Percentiles rank a stretch among this genome's conserved stretches.
These are phyloP conservation scores for Suhomyces taliae DNA, from an alignment of 1,139 yeast species.

Conservation along the genomic window DNA sequence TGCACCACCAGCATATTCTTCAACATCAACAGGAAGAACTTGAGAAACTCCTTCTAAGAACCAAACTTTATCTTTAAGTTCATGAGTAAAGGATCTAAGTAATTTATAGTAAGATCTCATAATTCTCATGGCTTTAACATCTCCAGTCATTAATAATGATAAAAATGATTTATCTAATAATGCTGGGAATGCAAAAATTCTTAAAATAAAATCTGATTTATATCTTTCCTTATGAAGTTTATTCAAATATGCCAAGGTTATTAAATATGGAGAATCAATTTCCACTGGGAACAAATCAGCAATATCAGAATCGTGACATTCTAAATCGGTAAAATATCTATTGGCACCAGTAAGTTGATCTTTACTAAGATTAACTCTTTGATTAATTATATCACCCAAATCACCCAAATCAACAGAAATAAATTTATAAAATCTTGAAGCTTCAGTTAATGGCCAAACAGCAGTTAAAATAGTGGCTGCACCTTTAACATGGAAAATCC, in stretches of 20 bases:
- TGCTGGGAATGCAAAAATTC: slow-evolving; percentile 94
- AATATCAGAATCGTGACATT: slow-evolving; percentile 84
- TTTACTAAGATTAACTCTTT: slow-evolving; percentile 29
- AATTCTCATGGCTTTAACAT: slow-evolving; percentile 81
- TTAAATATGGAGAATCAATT: slow-evolving; percentile 77
- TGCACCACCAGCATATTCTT: slow-evolving; percentile 77
- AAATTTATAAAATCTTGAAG: slow-evolving; percentile 69
- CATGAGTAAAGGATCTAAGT: slow-evolving; percentile 76
- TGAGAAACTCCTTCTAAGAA: slow-evolving; percentile 88
- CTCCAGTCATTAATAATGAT: slow-evolving; percentile 78
- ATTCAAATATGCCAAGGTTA: slow-evolving; percentile 82
- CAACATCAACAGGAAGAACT: slow-evolving; percentile 82
- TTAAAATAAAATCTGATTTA: slow-evolving; percentile 79
- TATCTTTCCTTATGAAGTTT: slow-evolving; percentile 79
- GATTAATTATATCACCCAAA: slow-evolving; percentile 75
- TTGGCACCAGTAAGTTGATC: slow-evolving; percentile 19
- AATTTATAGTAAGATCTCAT: slow-evolving; percentile 86
- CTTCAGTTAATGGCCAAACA: slow-evolving; percentile 88
- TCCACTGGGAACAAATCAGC: slow-evolving; percentile 85
- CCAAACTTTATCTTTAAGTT: slow-evolving; percentile 90
- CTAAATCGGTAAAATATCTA: slow-evolving; percentile 55
- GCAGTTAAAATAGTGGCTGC: slow-evolving; percentile 94
- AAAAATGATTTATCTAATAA: slow-evolving; percentile 76
- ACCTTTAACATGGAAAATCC: slow-evolving; percentile 96
- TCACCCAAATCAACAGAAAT: slow-evolving; percentile 81